Evolutionary conservation across 2,329 filamentous ascomycete genomes (phyloP).

Genomic region (Nigrograna mackinnonii): DNA sequence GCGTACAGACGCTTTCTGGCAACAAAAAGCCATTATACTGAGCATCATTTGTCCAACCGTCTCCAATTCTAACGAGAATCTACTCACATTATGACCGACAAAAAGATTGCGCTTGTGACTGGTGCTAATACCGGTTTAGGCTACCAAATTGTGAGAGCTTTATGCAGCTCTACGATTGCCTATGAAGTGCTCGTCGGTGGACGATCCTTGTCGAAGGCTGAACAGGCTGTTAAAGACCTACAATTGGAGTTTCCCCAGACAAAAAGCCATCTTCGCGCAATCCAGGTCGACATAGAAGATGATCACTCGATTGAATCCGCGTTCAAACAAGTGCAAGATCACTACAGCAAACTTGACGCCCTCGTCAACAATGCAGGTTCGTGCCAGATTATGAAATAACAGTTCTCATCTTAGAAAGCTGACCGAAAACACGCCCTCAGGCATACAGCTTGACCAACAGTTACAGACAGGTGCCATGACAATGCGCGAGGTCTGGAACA

Average conservation of each 20-base stretch:
- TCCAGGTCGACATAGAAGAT: constrained; percentile 59
- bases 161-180: constrained; percentile 50
- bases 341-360: constrained; percentile 52
- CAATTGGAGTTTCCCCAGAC: constrained; percentile 45
- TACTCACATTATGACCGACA: constrained; percentile 30
- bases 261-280: constrained; percentile 46
- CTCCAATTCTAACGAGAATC: too few relatives aligned
- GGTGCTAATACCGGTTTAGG: constrained; percentile 67
- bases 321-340: constrained; percentile 46
- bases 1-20: too few relatives aligned
- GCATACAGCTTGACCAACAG: constrained; percentile 1
- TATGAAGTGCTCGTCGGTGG: constrained; percentile 63
- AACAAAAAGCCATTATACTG: too few relatives aligned
- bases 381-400: not conserved
- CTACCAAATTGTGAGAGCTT: constrained; percentile 59
- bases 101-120: constrained; percentile 58
- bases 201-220: constrained; percentile 55
- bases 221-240: constrained; percentile 50
- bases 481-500: constrained; percentile 33
- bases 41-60: too few relatives aligned
- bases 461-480: not conserved
- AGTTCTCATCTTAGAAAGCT: too few relatives aligned
- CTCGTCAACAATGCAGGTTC: constrained; percentile 63
- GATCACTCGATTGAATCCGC: constrained; percentile 57
- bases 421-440: too few relatives aligned